Conservation (phyloP, 306 rosid genomes). For the Dicorynia guianensis region DNA sequence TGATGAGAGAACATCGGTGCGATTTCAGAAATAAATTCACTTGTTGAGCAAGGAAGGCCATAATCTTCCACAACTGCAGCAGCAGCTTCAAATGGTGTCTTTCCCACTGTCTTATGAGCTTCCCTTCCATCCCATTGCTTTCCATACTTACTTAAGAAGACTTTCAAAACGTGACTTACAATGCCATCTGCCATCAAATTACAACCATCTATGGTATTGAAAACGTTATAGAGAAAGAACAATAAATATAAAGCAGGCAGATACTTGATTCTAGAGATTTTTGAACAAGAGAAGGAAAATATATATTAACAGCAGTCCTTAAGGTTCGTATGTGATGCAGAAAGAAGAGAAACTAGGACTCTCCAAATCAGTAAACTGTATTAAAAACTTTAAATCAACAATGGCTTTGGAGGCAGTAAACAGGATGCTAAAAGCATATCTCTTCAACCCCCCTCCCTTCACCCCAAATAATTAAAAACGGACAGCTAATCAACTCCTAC, state of each 20-base stretch:
- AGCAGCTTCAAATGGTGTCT: conserved; percentile 77
- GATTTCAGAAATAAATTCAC: conserved; percentile 68
- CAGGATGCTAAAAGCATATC: conserved; percentile 3
- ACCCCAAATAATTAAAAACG: background rate
- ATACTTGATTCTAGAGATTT: background rate
- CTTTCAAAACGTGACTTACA: conserved; percentile 64
- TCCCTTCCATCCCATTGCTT: conserved; percentile 97
- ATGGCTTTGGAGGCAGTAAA: background rate
- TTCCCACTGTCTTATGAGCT: conserved; percentile 64
- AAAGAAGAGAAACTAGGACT: background rate
- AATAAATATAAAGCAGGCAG: background rate
- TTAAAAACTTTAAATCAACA: conserved; percentile 9
- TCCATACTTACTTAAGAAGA: conserved; percentile 63
- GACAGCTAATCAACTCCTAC: background rate
- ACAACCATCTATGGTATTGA: conserved; percentile 18
- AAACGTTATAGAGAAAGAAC: conserved; percentile 13
- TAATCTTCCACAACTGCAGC: conserved; percentile 74
- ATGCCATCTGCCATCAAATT: conserved; percentile 69
- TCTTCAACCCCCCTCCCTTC: background rate
- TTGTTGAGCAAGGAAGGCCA: conserved; percentile 73
- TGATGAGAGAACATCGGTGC: conserved; percentile 69
- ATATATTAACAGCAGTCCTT: background rate
- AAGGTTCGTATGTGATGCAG: background rate
- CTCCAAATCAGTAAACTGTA: no score
- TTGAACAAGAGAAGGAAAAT: conserved; percentile 1